Evolutionary conservation across 495 filamentous ascomycete species (phyloP).

Genomic region (Neurospora sublineolata): DNA sequence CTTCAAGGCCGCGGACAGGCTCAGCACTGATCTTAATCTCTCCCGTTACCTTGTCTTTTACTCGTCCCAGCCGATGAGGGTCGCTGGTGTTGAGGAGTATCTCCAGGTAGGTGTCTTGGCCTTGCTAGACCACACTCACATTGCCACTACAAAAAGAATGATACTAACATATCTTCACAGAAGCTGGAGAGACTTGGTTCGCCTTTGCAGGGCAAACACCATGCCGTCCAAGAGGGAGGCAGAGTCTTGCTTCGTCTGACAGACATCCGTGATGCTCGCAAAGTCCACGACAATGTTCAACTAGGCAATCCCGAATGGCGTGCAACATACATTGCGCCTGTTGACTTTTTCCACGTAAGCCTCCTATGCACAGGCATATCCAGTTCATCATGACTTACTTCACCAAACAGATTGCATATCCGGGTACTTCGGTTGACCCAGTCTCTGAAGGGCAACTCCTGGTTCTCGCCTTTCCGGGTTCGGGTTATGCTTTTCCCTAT

Average conservation of each 20-base stretch:
- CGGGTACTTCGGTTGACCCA: conserved; percentile 16
- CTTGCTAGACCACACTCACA: neutral
- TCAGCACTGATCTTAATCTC: conserved; percentile 28
- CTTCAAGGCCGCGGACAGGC: conserved; percentile 6
- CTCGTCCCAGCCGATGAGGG: conserved; percentile 15
- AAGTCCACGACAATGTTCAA: conserved; percentile 33
- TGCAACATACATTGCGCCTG: conserved; percentile 36
- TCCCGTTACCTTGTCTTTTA: conserved; percentile 30
- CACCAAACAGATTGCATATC: conserved; percentile 11
- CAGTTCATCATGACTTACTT: conserved; percentile 3
- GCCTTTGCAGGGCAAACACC: conserved; percentile 18
- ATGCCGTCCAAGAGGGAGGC: conserved; percentile 14
- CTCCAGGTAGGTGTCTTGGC: conserved; percentile 22
- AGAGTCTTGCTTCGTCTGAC: conserved; percentile 44
- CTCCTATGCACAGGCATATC: neutral
- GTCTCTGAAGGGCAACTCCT: conserved; percentile 41
- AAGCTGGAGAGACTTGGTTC: conserved; percentile 22
- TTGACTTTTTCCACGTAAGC: conserved; percentile 29
- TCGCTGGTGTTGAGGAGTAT: conserved; percentile 23
- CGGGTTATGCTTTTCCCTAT: conserved; percentile 8
- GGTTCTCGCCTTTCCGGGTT: conserved; percentile 27
- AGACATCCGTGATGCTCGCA: conserved; percentile 46
- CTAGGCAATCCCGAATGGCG: conserved; percentile 37
- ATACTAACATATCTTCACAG: conserved; percentile 9
- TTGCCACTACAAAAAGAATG: neutral